These are phyloP conservation scores for Penstemon barbatus DNA, from an alignment of 257 asterid genomes.

Conservation along the genomic window DNA sequence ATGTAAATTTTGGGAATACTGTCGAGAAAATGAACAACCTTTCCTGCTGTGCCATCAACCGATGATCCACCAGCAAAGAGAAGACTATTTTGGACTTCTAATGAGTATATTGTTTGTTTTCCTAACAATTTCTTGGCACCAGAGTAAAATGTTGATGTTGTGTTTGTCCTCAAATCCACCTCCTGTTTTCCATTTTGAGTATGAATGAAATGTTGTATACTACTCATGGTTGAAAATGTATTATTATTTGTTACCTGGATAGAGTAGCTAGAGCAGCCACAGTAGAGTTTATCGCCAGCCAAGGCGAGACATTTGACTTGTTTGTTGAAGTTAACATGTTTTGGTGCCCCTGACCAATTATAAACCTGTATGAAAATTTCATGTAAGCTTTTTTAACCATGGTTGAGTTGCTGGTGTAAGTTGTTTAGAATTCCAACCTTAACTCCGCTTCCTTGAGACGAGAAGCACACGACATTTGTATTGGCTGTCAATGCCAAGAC, in stretches of 20 bases:
- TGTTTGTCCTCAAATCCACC: slow-evolving; percentile 57
- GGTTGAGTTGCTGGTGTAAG: background rate
- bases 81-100: slow-evolving; percentile 47
- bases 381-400: background rate
- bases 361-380: slow-evolving; percentile 51
- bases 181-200: slow-evolving; percentile 45
- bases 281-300: slow-evolving; percentile 63
- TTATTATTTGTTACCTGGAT: slow-evolving; percentile 48
- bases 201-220: background rate
- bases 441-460: slow-evolving; percentile 72
- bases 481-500: slow-evolving; percentile 60
- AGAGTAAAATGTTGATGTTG: slow-evolving; percentile 56
- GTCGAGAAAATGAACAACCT: slow-evolving; percentile 34
- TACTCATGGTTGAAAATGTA: background rate
- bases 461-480: slow-evolving; percentile 52
- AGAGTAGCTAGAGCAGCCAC: slow-evolving; percentile 71
- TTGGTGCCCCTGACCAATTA: slow-evolving; percentile 70
- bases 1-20: background rate
- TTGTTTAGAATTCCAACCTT: slow-evolving; percentile 43
- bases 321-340: slow-evolving; percentile 62
- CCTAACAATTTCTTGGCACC: slow-evolving; percentile 71
- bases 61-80: slow-evolving; percentile 59
- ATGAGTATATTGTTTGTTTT: slow-evolving; percentile 62
- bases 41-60: slow-evolving; percentile 75
- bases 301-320: slow-evolving; percentile 58